Evolutionary conservation across 371 early-diverging fungal genomes (phyloP).

Genomic region (Mortierella sp.): DNA sequence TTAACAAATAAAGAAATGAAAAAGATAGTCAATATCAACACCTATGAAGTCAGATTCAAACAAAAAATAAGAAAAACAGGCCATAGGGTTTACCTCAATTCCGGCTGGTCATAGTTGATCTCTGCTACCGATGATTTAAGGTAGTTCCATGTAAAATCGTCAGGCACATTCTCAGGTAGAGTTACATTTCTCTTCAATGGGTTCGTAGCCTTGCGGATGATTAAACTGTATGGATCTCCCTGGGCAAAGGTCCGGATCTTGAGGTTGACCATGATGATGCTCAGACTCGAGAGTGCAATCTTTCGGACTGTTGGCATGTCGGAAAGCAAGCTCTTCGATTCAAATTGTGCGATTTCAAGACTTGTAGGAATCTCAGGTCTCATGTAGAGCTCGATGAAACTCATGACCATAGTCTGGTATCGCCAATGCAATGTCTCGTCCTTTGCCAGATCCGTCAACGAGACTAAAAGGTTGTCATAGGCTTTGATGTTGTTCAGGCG

Average conservation of each 20-base stretch:
- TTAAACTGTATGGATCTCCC: conserved; percentile 62
- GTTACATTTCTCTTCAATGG: conserved; percentile 61
- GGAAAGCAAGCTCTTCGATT: conserved; percentile 69
- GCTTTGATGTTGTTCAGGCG: conserved; percentile 50
- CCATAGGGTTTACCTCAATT: conserved; percentile 54
- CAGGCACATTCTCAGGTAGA: conserved; percentile 47
- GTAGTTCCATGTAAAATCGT: conserved; percentile 51
- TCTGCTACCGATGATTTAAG: conserved; percentile 45
- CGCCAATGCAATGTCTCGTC: conserved; percentile 84
- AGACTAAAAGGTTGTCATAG: conserved; percentile 26
- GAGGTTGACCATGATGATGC: conserved; percentile 67
- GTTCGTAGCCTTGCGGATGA: conserved; percentile 57
- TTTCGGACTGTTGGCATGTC: conserved; percentile 81
- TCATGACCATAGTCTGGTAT: conserved; percentile 81
- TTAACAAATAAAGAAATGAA: not conserved
- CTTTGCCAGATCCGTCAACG: conserved; percentile 52
- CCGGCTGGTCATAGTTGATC: conserved; percentile 54
- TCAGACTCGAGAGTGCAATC: conserved; percentile 64
- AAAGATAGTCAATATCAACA: conserved; percentile 23
- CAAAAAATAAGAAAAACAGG: too few relatives aligned
- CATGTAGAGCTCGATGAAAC: conserved; percentile 76
- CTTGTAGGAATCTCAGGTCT: conserved; percentile 70
- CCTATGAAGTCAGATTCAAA: too few relatives aligned
- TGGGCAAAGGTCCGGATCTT: conserved; percentile 69
- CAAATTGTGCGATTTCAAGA: conserved; percentile 67